Evolutionary conservation across 257 asterid species (phyloP), one percentile per base, ranked within the genome.

Genomic region (Buddleja alternifolia): DNA sequence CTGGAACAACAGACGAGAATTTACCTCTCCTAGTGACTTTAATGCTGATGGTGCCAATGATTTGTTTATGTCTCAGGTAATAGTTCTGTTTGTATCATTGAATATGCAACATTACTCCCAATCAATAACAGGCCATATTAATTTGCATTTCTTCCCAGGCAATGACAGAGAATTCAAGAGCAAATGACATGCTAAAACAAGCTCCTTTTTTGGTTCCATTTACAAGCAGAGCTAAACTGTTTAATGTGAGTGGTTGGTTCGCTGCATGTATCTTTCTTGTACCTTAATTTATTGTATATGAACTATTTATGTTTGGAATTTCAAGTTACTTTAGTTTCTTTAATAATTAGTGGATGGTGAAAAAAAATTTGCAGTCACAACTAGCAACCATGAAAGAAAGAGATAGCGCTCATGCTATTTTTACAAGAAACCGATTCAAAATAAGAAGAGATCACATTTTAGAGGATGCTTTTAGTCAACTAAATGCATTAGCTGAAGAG

Each of bases 131-230:
- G 39, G 24, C 42, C 53, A 66, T 40, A 63, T 42, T 63, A 58
- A 73, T 54, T 63, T 69, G 66, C 63, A 29, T 62, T 58, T 76
- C 59, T 78, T 79, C 60, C 61, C 88, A 89, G 97, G 97, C 97
- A 63, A 77, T 80, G 81, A 84, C 75, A 19, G 97, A 87, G 83
- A 89, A 84, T 60, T 78, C 96, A 46, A 86, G 90, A 83, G 97
- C 96, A 15, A 83, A 81, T 69, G 96, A 94, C 72, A 80, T 94
- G 73, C 84, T 94, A 65, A 94, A 86, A 77, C 93, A 80, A 62
- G 97, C 99, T 78, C 97, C 99, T 54, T 94, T 94, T 84, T 78
- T 91, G 84, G 96, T 94, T 71, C 97, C 99, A 53, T 94, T 94
- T 84, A 91, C 97, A 20, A 83, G 85, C 88, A 88, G 97, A 81